Evolutionary conservation across 2,329 filamentous ascomycete species (phyloP), one percentile per base, ranked within the genome.

Genomic region (Paracorniculantispora psalliotae): DNA sequence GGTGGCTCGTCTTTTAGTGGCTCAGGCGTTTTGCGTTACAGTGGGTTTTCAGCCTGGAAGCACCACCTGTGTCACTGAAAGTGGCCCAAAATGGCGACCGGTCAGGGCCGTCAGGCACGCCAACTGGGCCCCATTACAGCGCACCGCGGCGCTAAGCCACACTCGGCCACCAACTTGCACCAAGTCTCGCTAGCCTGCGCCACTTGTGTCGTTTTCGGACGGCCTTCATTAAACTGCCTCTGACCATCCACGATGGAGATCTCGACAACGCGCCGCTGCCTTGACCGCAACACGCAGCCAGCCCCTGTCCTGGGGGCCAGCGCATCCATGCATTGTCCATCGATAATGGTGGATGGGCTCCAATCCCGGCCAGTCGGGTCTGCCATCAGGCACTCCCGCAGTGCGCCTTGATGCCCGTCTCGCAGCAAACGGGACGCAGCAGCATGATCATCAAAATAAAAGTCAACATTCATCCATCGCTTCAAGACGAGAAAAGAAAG

Each of bases 211-310:
- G 28, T 33, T 49, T 35, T 49, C 47, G 26, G 28, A 12, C 47
- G 13, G 47, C 47, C 47, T 19, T 49, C 28, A 49, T 49, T 49
- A 49, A 35, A 49, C 47, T 49, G n/a, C n/a, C 25, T 33, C 5
- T 3, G 12, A 30, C 53, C 53, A 50, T 33, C 46, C 44, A 50
- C 54, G 54, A 57, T 57, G 54, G 33, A 57, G 54, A 57, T 57
- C 56, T 58, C 56, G 39, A 52, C 56, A 58, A 51, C 46, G 54
- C 47, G 54, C n/a, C 25, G 33, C 33, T 13, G 17, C 39, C 39
- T 39, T 55, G 43, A 48, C 43, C 53, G 43, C 43, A 48, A 30
- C 44, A 47, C n/a, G n/a, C n/a, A n/a, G n/a, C 8, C 17, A 44
- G 37, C 2, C 51, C 33, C 43, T 47, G 17, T 43, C 35, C 5